Base-by-base conservation (phyloP, 2,329 filamentous ascomycete species). In the Fusarium marasasianum region DNA sequence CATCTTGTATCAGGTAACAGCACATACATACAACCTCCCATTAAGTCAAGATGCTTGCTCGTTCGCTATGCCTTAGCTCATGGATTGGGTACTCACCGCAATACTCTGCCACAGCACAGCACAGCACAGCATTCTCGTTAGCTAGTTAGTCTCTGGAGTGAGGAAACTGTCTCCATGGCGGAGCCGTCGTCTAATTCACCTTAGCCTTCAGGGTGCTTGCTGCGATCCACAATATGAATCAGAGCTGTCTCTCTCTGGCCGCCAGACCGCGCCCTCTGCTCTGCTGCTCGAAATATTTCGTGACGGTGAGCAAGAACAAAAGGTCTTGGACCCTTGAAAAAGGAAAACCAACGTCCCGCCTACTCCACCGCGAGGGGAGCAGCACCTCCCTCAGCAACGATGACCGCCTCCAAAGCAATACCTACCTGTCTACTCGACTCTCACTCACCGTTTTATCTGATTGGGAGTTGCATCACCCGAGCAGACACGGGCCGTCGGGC, bases 401-500 rank as follows among this genome's bases (percentile, higher is more conserved):
- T 18, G 31, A 51, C 56, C 56, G 43, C 56, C 41, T 31, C 55
- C 22, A 37, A 45, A 62, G 47, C 72, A 76, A 69, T 66, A 64
- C 45, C 37, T 38, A 9, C 6, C 10, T 20, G n/a, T 37, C 31
- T 40, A 24, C 33, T 33, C 14, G 13, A 20, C 35, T 43, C 53
- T 63, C 48, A 57, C 41, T 63, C 48, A 57, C 41, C 63, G 38
- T 44, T 64, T 47, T 44, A 43, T 51, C 51, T 76, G 58, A 69
- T 71, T 75, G 69, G 66, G 53, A 65, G 51, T 45, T 43, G 51
- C 66, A 75, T 75, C 74, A 74, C 54, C 65, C 63, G 64, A 77
- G 35, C 74, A 66, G 65, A 68, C 75, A 51, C 56, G 43, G 56
- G 2, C 66, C 71, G 65, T 44, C 60, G 62, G 66, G 72, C 72